A percentile compares a stretch with the other conserved stretches of the same genome.
Evolutionary conservation across 1,139 yeast genomes (phyloP).

Genomic region (Eremothecium sinecaudum): DNA sequence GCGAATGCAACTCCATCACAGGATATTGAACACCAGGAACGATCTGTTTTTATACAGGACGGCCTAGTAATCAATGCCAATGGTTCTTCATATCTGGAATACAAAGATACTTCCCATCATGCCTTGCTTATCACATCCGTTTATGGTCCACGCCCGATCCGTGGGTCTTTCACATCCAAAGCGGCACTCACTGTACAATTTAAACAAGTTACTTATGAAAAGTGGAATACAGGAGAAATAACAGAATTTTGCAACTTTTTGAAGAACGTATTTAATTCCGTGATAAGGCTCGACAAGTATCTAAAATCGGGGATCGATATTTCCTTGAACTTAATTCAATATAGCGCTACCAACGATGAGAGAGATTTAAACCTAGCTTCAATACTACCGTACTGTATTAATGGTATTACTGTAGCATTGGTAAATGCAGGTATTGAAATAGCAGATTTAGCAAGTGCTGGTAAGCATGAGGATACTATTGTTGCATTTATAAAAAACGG

Average conservation of each 20-base stretch:
- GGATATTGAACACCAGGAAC: slow-evolving; percentile 14
- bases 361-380: slow-evolving; percentile 12
- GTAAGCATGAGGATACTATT: slow-evolving; percentile 36
- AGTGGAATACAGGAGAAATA: slow-evolving; percentile 26
- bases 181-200: slow-evolving; percentile 64
- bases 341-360: slow-evolving; percentile 22
- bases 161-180: slow-evolving; percentile 62
- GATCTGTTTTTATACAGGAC: slow-evolving; percentile 37
- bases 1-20: slow-evolving; percentile 3
- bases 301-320: slow-evolving; percentile 86
- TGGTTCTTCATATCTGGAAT: slow-evolving; percentile 76
- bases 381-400: slow-evolving; percentile 29
- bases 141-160: slow-evolving; percentile 83
- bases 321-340: slow-evolving; percentile 43
- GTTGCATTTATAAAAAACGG: slow-evolving; percentile 31
- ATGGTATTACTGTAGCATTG: slow-evolving; percentile 62
- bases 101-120: slow-evolving; percentile 39
- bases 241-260: slow-evolving; percentile 32
- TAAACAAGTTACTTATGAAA: slow-evolving; percentile 34
- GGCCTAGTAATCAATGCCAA: slow-evolving; percentile 64
- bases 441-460: slow-evolving; percentile 68
- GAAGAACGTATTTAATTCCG: slow-evolving; percentile 31
- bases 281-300: slow-evolving; percentile 57
- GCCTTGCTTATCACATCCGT: slow-evolving; percentile 53
- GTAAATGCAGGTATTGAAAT: slow-evolving; percentile 79